Base-by-base conservation (phyloP, 352 stramenopile genomes). In the Globisporangium viniferum region DNA sequence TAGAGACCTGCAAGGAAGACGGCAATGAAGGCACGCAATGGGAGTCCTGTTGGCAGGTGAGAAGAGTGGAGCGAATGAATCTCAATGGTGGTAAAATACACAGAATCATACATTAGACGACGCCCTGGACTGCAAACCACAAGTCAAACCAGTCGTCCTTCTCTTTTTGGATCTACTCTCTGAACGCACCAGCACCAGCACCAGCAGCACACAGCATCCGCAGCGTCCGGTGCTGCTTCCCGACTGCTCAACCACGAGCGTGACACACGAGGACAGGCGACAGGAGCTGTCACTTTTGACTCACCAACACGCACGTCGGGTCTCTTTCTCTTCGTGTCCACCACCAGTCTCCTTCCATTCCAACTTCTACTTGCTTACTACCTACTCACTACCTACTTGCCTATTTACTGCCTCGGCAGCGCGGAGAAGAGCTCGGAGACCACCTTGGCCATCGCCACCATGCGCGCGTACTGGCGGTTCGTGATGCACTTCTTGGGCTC, bases 391-490 rank as follows among this genome's bases (percentile, higher is more conserved):
- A 20, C 4, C 14, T 18, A n/a, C 14, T 15, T 44, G 0, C 35
- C n/a, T 44, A 5, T 33, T 5, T 33, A 66, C 39, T 71, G 66
- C 12, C 66, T 27, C 1, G 66, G 48, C 35, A 71, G 58, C 49
- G 64, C 56, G 14, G 64, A 64, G 36, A 79, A 56, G 33, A 81
- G 57, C 33, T 78, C 69, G 8, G 66, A 71, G 15, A 78, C 59
- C 29, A 76, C 59, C 3, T 70, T 68, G 14, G 75, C 64, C 29
- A 81, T 64, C 33, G 69, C 60, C 22, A 62, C 24, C 74, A 81
- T 78, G 24, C 72, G 69, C 20, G 75, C 56, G 53, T 78, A 81
- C 59, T 81, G 72, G 39, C 61, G 66, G 48, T 73, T 75, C 33
- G 75, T 73, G 49, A 81, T 59, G 41, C 66, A 66, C 41, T 66